Base-by-base conservation (phyloP, 768 basidiomycete species). In the Tephrocybe sp. region DNA sequence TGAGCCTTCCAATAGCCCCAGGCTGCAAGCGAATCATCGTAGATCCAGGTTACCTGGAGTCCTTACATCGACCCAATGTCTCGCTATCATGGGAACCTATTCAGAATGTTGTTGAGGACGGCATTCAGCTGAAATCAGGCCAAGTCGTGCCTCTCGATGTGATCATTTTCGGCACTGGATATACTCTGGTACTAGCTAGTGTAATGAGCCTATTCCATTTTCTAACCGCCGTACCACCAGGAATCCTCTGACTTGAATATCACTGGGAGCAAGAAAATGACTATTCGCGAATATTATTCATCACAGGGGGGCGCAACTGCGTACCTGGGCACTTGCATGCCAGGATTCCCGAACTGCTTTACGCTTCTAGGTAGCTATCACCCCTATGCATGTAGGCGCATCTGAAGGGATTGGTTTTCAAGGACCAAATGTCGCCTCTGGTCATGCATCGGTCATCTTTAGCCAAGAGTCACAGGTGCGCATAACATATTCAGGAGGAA, bases 21-120 rank as follows among this genome's bases (percentile, higher is more conserved):
- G 84, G 84, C 18, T 86, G 84, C 62, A 85, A 84, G 64, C 75
- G 86, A 33, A 74, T 85, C 17, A 78, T 87, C 28, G 70, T 80
- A 48, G 82, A 88, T 59, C 78, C 80, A 3, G 75, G 74, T 15
- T 86, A 84, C 60, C 73, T 87, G 17, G 62, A 73, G n/a, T 67
- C 72, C 21, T 63, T 86, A 45, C 68, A 78, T 47, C 70, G 68
- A 38, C 71, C 79, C 1, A 85, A 87, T 62, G 77, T 86, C 28
- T 66, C 66, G 17, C 55, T 86, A 38, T 64, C 58, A 15, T 83
- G 76, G 74, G 76, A 77, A 18, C 62, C 56, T 9, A 78, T 84
- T 40, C 73, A 77, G n/a, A 60, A 62, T 3, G 62, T 84, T 34
- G 75, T 75, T 2, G 72, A 76, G 53, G 68, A 78, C 28, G 82